Conservation (phyloP, 805 yeast species). For the Lipomyces orientalis region DNA sequence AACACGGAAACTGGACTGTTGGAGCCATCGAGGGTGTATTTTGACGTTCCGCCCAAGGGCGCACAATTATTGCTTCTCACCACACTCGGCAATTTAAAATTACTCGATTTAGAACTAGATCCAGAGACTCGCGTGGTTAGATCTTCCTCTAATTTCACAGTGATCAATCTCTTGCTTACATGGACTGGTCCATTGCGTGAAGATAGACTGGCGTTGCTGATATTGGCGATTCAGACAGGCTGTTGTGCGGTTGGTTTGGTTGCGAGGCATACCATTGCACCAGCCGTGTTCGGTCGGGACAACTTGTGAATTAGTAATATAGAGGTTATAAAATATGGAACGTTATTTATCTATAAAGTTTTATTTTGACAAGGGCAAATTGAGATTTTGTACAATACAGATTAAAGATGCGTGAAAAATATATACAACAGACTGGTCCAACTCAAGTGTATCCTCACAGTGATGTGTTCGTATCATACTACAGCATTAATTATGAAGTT, state of each 20-base stretch:
- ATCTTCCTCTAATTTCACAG: conserved; percentile 78
- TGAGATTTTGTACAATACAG: neutral
- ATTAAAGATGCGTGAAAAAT: neutral
- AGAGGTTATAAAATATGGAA: neutral
- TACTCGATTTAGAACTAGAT: conserved; percentile 55
- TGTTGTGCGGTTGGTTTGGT: conserved; percentile 59
- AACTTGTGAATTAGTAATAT: conserved; percentile 49
- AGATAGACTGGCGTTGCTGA: conserved; percentile 66
- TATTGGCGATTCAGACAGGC: conserved; percentile 61
- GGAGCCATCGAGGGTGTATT: conserved; percentile 64
- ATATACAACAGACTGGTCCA: neutral
- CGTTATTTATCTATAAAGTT: neutral
- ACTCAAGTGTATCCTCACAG: neutral
- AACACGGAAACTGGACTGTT: conserved; percentile 70
- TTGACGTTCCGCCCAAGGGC: conserved; percentile 41
- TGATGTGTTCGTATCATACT: neutral
- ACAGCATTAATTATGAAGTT: neutral
- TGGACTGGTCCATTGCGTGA: conserved; percentile 92
- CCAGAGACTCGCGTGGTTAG: conserved; percentile 44
- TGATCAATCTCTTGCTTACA: conserved; percentile 81
- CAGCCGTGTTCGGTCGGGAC: conserved; percentile 86
- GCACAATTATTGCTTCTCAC: conserved; percentile 47
- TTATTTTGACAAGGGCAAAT: neutral
- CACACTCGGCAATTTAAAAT: conserved; percentile 54
- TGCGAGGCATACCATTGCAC: conserved; percentile 87